Conservation (phyloP, 192 early-diverging fungal species). For the Coemansia sp. region DNA sequence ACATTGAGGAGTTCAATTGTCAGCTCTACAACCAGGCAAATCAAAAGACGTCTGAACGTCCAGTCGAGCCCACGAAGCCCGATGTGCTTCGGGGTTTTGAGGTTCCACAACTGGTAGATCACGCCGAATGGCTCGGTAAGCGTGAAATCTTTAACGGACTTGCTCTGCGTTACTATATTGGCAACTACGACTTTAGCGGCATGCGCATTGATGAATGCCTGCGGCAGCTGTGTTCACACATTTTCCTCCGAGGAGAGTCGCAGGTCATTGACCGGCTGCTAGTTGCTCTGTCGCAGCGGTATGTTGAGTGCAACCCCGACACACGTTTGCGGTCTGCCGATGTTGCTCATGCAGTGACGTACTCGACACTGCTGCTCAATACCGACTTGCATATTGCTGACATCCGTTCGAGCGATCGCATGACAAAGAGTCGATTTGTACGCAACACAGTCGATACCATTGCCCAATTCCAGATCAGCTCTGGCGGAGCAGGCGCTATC, state of each 20-base stretch:
- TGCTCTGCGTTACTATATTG: slow-evolving; percentile 68
- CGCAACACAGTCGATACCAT: slow-evolving; percentile 66
- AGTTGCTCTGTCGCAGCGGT: slow-evolving; percentile 76
- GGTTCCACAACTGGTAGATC: slow-evolving; percentile 31
- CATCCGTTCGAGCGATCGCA: slow-evolving; percentile 58
- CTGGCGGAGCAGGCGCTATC: background rate
- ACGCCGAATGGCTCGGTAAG: slow-evolving; percentile 53
- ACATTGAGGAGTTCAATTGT: slow-evolving; percentile 39
- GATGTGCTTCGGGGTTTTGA: slow-evolving; percentile 35
- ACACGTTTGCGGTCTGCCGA: slow-evolving; percentile 55
- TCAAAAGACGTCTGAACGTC: slow-evolving; percentile 2
- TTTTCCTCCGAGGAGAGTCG: slow-evolving; percentile 86
- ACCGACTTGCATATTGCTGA: slow-evolving; percentile 93
- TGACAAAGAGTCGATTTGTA: slow-evolving; percentile 72
- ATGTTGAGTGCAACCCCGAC: slow-evolving; percentile 78
- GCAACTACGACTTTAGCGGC: slow-evolving; percentile 71
- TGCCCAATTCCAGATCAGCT: slow-evolving; percentile 38
- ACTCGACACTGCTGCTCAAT: slow-evolving; percentile 85
- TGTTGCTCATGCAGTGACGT: slow-evolving; percentile 82
- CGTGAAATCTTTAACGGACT: slow-evolving; percentile 57
- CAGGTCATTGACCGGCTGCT: slow-evolving; percentile 92
- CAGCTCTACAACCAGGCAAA: slow-evolving; percentile 15
- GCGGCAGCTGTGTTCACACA: slow-evolving; percentile 70
- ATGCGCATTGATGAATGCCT: slow-evolving; percentile 77
- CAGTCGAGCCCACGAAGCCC: slow-evolving; percentile 23